Percentiles rank a stretch among this genome's conserved stretches.
Conservation (phyloP, 768 basidiomycete species). For the Cantharellus cinnabarinus region DNA sequence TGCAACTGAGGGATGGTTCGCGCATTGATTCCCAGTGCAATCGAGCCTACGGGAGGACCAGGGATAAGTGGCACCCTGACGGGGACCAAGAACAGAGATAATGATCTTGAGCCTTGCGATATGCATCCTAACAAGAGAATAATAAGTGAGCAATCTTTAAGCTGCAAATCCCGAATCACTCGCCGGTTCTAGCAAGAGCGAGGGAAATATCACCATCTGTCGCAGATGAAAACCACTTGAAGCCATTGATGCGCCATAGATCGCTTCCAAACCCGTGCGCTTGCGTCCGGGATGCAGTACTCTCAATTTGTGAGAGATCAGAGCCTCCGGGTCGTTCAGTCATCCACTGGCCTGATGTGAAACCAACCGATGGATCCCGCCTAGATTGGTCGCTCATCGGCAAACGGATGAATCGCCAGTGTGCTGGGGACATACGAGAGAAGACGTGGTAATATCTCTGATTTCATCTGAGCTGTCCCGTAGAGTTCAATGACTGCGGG, state of each 20-base stretch:
- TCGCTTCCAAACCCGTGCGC: neutral
- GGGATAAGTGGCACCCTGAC: constrained; percentile 17
- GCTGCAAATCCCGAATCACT: neutral
- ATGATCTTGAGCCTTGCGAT: constrained; percentile 33
- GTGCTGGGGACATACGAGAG: constrained; percentile 26
- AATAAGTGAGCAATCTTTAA: constrained; percentile 13
- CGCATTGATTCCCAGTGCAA: neutral
- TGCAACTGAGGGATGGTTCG: neutral
- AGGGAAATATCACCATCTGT: constrained; percentile 56
- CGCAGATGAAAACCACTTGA: constrained; percentile 76
- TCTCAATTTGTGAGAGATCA: constrained; percentile 11
- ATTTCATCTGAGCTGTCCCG: constrained; percentile 39
- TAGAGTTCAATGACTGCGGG: constrained; percentile 37
- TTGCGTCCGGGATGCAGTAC: constrained; percentile 4
- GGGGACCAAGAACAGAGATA: constrained; percentile 59
- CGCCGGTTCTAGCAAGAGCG: constrained; percentile 52
- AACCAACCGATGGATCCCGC: constrained; percentile 39
- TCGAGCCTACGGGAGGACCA: constrained; percentile 5
- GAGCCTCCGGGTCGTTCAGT: constrained; percentile 27
- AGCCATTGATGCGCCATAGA: constrained; percentile 29
- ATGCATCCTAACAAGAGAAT: neutral
- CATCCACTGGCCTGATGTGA: constrained; percentile 72
- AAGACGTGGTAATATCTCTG: constrained; percentile 35
- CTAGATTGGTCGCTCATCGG: constrained; percentile 16
- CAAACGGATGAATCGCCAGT: neutral